Evolutionary conservation across 2,329 filamentous ascomycete species (phyloP).

Genomic region (Diplodia intermedia): DNA sequence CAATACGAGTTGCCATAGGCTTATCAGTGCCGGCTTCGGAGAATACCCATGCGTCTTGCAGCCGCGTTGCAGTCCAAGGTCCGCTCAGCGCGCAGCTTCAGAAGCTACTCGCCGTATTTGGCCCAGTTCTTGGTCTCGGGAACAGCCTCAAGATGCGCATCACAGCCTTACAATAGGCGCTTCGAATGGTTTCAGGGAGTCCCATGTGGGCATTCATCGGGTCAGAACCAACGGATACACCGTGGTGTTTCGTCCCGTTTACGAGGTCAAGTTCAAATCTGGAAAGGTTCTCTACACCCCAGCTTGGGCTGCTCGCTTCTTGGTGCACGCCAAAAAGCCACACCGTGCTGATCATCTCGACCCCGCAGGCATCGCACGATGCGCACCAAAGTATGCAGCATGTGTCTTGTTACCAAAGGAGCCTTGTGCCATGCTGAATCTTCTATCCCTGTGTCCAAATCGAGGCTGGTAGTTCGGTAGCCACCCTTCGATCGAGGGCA

Average conservation of each 20-base stretch:
- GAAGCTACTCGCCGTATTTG: background rate
- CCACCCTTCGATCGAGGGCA: background rate
- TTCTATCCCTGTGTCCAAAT: background rate
- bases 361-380: background rate
- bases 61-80: background rate
- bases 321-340: slow-evolving; percentile 11
- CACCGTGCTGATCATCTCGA: slow-evolving; percentile 3
- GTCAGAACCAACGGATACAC: background rate
- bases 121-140: background rate
- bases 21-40: background rate
- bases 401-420: background rate
- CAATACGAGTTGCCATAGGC: background rate
- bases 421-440: too few species aligned
- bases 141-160: background rate
- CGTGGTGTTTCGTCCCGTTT: background rate
- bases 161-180: background rate
- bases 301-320: background rate
- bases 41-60: background rate
- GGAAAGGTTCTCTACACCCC: background rate
- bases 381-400: background rate
- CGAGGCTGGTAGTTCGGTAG: background rate
- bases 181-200: too few species aligned
- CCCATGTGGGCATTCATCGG: too few species aligned
- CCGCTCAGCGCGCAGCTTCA: background rate
- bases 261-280: background rate